Evolutionary conservation across 2,329 filamentous ascomycete species (phyloP).

Genomic region (Hymenoscyphus linearis): DNA sequence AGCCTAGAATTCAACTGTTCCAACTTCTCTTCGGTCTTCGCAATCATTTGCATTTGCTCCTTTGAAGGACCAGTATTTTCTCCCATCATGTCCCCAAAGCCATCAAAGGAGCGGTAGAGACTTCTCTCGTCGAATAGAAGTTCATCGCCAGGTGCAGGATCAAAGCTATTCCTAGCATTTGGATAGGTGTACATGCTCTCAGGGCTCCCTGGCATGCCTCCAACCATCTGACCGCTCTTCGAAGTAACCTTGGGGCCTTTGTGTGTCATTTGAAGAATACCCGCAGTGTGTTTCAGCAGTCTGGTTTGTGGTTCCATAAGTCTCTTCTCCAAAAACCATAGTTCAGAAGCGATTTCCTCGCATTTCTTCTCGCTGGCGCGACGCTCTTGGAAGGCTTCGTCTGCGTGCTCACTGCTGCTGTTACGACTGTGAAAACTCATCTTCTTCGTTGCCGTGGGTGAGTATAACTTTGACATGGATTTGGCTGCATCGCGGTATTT

Average conservation of each 20-base stretch:
- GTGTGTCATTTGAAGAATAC: slow-evolving; percentile 86
- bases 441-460: slow-evolving; percentile 49
- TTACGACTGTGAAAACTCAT: slow-evolving; percentile 38
- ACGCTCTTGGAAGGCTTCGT: slow-evolving; percentile 67
- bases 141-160: slow-evolving; percentile 45
- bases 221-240: slow-evolving; percentile 35
- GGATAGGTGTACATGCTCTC: slow-evolving; percentile 70
- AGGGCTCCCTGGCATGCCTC: slow-evolving; percentile 64
- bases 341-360: slow-evolving; percentile 74
- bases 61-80: slow-evolving; percentile 13
- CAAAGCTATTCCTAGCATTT: slow-evolving; percentile 54
- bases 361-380: slow-evolving; percentile 72
- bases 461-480: slow-evolving; percentile 78
- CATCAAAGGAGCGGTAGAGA: slow-evolving; percentile 64
- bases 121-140: slow-evolving; percentile 72
- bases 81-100: slow-evolving; percentile 29
- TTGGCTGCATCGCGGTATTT: slow-evolving; percentile 92
- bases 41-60: slow-evolving; percentile 45
- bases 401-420: slow-evolving; percentile 36
- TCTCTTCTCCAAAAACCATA: slow-evolving; percentile 74
- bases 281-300: slow-evolving; percentile 85
- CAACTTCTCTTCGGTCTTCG: slow-evolving; percentile 59
- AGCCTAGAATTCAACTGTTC: slow-evolving; percentile 63
- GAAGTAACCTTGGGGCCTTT: slow-evolving; percentile 54
- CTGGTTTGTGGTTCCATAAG: slow-evolving; percentile 68